Conservation (phyloP, 2,329 filamentous ascomycete genomes). For the Xylaria sp. region DNA sequence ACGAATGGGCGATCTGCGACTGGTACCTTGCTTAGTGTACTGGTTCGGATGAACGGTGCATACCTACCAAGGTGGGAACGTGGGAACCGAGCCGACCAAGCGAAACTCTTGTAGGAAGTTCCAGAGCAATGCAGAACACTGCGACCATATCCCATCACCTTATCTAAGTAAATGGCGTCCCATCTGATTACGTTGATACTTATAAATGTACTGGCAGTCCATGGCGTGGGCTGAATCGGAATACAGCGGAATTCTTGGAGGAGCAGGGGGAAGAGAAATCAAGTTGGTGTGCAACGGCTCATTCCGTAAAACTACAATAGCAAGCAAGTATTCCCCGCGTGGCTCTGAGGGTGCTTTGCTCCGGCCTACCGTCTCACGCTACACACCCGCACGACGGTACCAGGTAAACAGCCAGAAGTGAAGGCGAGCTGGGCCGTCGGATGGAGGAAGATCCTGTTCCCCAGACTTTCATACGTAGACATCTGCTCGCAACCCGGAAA, state of each 20-base stretch:
- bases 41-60: constrained; percentile 38
- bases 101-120: constrained; percentile 31
- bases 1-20: constrained; percentile 36
- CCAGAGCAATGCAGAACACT: not conserved
- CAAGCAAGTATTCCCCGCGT: constrained; percentile 25
- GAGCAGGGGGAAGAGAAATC: not conserved
- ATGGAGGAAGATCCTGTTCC: constrained; percentile 19
- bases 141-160: constrained; percentile 17
- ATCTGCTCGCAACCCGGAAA: constrained; percentile 29
- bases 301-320: constrained; percentile 15
- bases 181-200: constrained; percentile 9
- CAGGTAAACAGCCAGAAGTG: constrained; percentile 26
- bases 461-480: constrained; percentile 3
- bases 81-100: constrained; percentile 28
- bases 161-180: constrained; percentile 8
- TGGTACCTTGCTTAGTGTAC: constrained; percentile 38
- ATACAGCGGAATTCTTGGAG: constrained; percentile 8
- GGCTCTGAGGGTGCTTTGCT: constrained; percentile 14
- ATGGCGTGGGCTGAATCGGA: constrained; percentile 12
- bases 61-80: constrained; percentile 10
- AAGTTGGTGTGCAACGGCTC: constrained; percentile 20
- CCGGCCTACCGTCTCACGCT: constrained; percentile 28
- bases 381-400: constrained; percentile 16
- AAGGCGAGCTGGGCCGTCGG: constrained; percentile 37
- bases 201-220: not conserved